Evolutionary conservation across 257 asterid genomes (phyloP).

Genomic region (Solanum paucissectum): DNA sequence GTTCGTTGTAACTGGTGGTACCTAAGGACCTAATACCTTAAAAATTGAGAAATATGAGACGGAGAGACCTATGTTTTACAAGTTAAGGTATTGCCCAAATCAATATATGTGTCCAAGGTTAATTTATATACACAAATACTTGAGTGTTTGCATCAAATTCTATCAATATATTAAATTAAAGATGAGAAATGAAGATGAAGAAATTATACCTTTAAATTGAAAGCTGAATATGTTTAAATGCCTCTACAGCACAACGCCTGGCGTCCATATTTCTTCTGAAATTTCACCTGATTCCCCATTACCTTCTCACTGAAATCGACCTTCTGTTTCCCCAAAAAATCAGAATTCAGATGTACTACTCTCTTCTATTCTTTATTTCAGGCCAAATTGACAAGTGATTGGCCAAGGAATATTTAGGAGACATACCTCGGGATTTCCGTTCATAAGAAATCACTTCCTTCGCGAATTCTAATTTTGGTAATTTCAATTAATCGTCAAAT

Average conservation of each 20-base stretch:
- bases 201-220: constrained; percentile 71
- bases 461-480: not conserved
- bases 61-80: not conserved
- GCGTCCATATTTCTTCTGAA: constrained; percentile 52
- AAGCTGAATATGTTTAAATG: constrained; percentile 75
- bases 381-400: not conserved
- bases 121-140: not conserved
- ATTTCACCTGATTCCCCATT: constrained; percentile 41
- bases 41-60: not conserved
- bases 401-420: not conserved
- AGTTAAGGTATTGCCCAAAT: not conserved
- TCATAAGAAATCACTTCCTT: not conserved
- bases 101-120: no score
- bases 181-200: not conserved
- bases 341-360: not conserved
- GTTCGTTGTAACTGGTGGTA: no score
- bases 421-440: not conserved
- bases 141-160: not conserved
- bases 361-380: no score
- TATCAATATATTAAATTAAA: not conserved
- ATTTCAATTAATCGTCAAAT: not conserved
- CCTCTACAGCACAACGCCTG: constrained; percentile 89
- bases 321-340: not conserved
- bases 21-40: not conserved
- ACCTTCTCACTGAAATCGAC: constrained; percentile 1